Evolutionary conservation across 257 asterid species (phyloP).

Genomic region (Anisodus tanguticus): DNA sequence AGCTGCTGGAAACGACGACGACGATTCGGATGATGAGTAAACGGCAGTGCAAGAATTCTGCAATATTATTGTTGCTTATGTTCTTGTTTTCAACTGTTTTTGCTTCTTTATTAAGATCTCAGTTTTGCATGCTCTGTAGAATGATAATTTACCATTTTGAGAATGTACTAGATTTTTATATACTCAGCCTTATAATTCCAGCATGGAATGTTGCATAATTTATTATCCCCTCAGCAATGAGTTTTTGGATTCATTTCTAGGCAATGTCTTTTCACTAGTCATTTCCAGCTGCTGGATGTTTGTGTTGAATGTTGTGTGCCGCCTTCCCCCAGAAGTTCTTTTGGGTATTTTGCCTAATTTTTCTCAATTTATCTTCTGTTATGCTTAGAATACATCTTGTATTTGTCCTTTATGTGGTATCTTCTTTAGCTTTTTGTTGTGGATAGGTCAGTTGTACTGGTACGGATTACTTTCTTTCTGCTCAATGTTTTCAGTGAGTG

Average conservation of each 20-base stretch:
- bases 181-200: not conserved
- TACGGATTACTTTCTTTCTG: no score
- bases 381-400: not conserved
- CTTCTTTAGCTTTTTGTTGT: not conserved
- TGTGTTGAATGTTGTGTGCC: not conserved
- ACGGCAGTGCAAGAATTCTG: not conserved
- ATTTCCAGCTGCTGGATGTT: not conserved
- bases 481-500: no score
- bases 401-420: not conserved
- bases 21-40: conserved; percentile 34
- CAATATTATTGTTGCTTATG: conserved; percentile 16
- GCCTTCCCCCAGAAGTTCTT: not conserved
- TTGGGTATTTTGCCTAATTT: not conserved
- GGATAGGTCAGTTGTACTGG: no score
- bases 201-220: not conserved
- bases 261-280: not conserved
- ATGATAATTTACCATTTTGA: conserved; percentile 1
- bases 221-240: not conserved
- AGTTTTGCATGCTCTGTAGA: conserved; percentile 25
- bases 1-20: conserved; percentile 32
- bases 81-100: not conserved
- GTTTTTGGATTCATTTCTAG: not conserved
- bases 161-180: not conserved
- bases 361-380: not conserved
- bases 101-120: conserved; percentile 8